A percentile compares a stretch with the other conserved stretches of the same genome.
phyloP scores from a whole-genome alignment of 108 stramenopile species.

The Skeletonema costatum region DNA sequence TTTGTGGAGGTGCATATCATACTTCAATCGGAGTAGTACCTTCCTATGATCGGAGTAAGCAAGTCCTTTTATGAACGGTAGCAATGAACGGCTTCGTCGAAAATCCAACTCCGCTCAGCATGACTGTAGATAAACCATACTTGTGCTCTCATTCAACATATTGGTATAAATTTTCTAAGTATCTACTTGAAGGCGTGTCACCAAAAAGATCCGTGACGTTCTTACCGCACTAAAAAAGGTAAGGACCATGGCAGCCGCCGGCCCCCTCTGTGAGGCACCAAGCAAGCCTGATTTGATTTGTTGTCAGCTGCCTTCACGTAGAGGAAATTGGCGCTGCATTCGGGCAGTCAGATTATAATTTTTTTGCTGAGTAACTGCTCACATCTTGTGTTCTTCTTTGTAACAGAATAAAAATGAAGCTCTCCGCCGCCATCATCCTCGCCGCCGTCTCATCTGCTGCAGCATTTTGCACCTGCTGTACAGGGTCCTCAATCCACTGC shows the following conservation, averaged over 20 bases:
- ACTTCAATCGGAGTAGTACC: background rate
- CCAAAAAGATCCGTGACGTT: background rate
- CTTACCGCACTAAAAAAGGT: background rate
- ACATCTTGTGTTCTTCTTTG: background rate
- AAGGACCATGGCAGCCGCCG: background rate
- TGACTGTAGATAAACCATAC: too few relatives aligned
- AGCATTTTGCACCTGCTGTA: conserved; percentile 45
- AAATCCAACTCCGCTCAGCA: too few relatives aligned
- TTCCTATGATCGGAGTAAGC: background rate
- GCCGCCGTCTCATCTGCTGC: conserved; percentile 36
- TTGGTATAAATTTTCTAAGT: background rate
- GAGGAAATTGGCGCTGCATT: background rate
- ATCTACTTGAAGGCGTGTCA: background rate
- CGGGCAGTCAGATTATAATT: background rate
- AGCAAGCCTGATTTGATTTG: background rate
- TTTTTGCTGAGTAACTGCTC: background rate
- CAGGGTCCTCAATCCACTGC: conserved; percentile 21
- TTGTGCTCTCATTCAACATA: background rate
- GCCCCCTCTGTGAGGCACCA: background rate
- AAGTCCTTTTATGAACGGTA: background rate
- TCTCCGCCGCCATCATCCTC: conserved; percentile 32
- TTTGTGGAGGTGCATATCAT: background rate
- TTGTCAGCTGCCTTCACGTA: background rate
- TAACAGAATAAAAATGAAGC: conserved; percentile 37
- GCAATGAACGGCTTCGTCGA: too few relatives aligned